Percentiles rank a stretch among this genome's conserved stretches.
These are phyloP conservation scores for Euryodendron excelsum DNA, from an alignment of 148 eudicot genomes.

Conservation along the genomic window DNA sequence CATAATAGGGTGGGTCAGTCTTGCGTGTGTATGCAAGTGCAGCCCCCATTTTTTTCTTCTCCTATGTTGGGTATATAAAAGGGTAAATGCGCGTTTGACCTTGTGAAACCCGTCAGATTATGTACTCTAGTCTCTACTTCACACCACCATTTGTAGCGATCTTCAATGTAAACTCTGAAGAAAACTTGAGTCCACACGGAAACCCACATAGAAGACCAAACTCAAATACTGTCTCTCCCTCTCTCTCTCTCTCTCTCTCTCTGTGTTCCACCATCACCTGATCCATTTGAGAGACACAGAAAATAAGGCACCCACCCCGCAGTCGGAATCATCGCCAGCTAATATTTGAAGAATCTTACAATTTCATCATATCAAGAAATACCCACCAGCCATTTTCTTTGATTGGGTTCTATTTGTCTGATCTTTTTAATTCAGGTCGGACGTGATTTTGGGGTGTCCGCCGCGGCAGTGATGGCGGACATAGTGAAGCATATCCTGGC, in stretches of 20 bases:
- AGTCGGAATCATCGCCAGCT: not conserved
- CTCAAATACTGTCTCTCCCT: not conserved
- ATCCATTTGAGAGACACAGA: not conserved
- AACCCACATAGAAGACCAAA: not conserved
- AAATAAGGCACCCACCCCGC: not conserved
- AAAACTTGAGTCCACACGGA: too few species aligned
- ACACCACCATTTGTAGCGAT: too few species aligned
- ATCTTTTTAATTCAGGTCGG: not conserved
- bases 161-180: too few species aligned
- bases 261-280: not conserved
- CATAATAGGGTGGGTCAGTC: too few species aligned
- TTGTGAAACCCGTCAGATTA: too few species aligned
- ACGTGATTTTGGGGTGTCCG: not conserved
- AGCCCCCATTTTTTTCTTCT: too few species aligned
- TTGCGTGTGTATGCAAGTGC: too few species aligned
- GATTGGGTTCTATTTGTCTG: not conserved
- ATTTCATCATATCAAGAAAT: not conserved
- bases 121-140: too few species aligned
- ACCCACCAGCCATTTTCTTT: not conserved
- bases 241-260: not conserved
- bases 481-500: constrained; percentile 72
- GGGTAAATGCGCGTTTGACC: too few species aligned
- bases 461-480: constrained; percentile 45
- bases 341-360: not conserved
- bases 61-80: too few species aligned